These are phyloP conservation scores for Parastagonospora nodorum DNA, from an alignment of 2,329 filamentous ascomycete genomes.

Conservation along the genomic window DNA sequence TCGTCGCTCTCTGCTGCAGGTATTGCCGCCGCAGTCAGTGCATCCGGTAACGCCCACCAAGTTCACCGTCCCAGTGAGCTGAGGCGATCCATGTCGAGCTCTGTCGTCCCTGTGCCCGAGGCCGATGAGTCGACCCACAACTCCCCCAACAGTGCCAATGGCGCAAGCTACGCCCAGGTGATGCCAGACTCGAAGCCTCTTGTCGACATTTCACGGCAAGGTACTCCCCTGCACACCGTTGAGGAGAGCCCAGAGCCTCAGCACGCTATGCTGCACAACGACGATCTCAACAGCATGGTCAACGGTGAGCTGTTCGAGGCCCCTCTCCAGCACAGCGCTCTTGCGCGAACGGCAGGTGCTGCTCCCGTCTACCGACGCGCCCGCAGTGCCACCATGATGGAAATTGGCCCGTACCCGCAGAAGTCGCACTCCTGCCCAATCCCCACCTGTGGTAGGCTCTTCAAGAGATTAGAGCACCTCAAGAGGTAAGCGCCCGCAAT, in stretches of 20 bases:
- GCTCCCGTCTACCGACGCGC: slow-evolving; percentile 85
- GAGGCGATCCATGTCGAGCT: slow-evolving; percentile 85
- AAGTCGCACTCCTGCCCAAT: slow-evolving; percentile 99
- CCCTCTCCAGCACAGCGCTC: slow-evolving; percentile 62
- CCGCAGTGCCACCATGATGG: slow-evolving; percentile 93
- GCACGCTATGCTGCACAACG: slow-evolving; percentile 69
- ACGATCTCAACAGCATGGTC: slow-evolving; percentile 64
- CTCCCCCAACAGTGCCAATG: slow-evolving; percentile 76
- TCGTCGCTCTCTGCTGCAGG: slow-evolving; percentile 89
- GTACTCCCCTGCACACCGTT: slow-evolving; percentile 84
- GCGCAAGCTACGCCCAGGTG: slow-evolving; percentile 58
- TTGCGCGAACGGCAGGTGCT: slow-evolving; percentile 62
- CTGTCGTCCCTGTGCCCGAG: slow-evolving; percentile 80
- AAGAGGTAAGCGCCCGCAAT: slow-evolving; percentile 78
- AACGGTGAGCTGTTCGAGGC: slow-evolving; percentile 45
- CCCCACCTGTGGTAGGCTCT: slow-evolving; percentile 92
- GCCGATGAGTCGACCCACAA: slow-evolving; percentile 78
- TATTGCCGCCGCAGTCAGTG: slow-evolving; percentile 72
- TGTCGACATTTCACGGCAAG: slow-evolving; percentile 82
- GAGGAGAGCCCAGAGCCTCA: slow-evolving; percentile 82
- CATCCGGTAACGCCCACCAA: slow-evolving; percentile 60
- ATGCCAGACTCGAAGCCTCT: slow-evolving; percentile 75
- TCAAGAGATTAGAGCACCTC: slow-evolving; percentile 98
- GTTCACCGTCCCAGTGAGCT: slow-evolving; percentile 86
- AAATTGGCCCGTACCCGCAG: slow-evolving; percentile 92